These are phyloP conservation scores for Diplodia seriata DNA, from an alignment of 2,329 filamentous ascomycete genomes.

Conservation along the genomic window DNA sequence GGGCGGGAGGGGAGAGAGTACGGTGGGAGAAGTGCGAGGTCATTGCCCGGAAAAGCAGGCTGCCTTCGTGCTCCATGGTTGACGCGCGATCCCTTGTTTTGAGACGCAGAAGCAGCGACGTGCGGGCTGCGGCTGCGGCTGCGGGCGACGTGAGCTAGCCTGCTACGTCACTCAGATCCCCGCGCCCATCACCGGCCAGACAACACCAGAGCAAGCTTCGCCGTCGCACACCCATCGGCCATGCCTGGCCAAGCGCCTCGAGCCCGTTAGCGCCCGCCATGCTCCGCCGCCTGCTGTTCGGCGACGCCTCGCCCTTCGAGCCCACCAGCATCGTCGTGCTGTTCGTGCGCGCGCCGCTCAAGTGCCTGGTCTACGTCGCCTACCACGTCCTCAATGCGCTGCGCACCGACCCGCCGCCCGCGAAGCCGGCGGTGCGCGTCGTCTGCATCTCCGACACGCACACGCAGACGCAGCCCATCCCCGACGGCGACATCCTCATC, in stretches of 20 bases:
- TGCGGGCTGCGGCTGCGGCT: too few species aligned
- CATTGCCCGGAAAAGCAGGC: constrained; percentile 29
- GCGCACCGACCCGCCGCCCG: constrained; percentile 68
- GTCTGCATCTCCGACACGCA: constrained; percentile 95
- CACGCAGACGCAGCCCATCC: constrained; percentile 66
- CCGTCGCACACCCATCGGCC: neutral
- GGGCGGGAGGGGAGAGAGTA: constrained; percentile 16
- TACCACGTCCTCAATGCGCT: constrained; percentile 71
- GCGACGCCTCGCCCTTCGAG: constrained; percentile 30
- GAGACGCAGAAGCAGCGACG: too few species aligned
- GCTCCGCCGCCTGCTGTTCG: constrained; percentile 28
- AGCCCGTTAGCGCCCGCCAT: constrained; percentile 1
- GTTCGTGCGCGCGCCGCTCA: constrained; percentile 27
- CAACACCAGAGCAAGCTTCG: neutral
- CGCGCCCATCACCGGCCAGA: constrained; percentile 12
- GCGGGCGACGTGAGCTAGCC: neutral
- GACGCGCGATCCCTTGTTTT: neutral
- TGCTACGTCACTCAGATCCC: constrained; percentile 23
- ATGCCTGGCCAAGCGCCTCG: constrained; percentile 2
- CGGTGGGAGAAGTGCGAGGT: constrained; percentile 29
- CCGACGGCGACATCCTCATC: constrained; percentile 82
- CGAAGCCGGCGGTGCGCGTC: constrained; percentile 69
- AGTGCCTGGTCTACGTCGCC: constrained; percentile 57
- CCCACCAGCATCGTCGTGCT: constrained; percentile 21
- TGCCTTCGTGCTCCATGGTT: constrained; percentile 27